Evolutionary conservation across 1,284 basidiomycete genomes (phyloP).

Genomic region (Kalmanozyma brasiliensis): DNA sequence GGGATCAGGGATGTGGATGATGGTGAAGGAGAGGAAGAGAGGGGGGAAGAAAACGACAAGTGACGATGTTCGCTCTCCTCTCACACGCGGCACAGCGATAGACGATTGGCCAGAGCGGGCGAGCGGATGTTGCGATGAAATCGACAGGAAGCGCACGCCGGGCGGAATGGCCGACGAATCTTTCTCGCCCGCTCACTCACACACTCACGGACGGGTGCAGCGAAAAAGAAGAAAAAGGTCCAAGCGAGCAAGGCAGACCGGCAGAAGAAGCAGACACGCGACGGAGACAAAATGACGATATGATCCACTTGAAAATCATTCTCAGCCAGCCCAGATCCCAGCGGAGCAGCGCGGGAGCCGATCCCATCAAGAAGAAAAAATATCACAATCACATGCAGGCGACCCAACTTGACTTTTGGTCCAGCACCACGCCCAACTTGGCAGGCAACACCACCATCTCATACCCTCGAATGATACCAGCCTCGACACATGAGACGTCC

Average conservation of each 20-base stretch:
- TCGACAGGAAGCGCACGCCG: neutral
- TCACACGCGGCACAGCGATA: neutral
- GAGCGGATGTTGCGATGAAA: neutral
- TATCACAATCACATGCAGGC: no score
- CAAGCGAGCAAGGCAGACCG: conserved; percentile 4
- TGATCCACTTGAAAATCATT: conserved; percentile 3
- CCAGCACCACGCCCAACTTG: no score
- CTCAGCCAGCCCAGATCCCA: neutral
- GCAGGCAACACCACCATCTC: no score
- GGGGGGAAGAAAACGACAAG: neutral
- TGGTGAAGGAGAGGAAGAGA: conserved; percentile 21
- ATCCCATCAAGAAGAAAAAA: conserved; percentile 7
- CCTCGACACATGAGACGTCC: no score
- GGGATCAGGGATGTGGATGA: conserved; percentile 21
- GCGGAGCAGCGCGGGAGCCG: conserved; percentile 13
- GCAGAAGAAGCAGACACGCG: conserved; percentile 5
- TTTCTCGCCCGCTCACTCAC: no score
- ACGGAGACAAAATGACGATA: conserved; percentile 2
- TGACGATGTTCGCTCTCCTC: neutral
- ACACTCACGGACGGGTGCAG: conserved; percentile 1
- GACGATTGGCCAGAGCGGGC: neutral
- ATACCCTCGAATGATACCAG: no score
- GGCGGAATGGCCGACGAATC: neutral
- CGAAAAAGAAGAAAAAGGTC: conserved; percentile 2
- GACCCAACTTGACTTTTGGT: no score